These are phyloP conservation scores for Reutealis trisperma DNA, from an alignment of 345 rosid genomes.

Conservation along the genomic window DNA sequence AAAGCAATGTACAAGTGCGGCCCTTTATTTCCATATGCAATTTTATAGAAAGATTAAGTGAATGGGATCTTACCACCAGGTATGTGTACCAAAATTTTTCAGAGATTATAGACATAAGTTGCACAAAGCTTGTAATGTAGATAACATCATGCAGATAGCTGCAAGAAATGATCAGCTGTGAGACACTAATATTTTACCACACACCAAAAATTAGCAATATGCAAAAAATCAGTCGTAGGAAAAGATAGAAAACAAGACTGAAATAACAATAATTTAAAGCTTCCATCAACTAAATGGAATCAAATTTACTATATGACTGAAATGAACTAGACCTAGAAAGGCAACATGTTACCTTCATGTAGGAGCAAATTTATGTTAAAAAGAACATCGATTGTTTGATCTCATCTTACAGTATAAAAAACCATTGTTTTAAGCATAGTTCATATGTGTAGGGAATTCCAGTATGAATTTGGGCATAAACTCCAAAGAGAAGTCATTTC, in stretches of 20 bases:
- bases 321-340: neutral
- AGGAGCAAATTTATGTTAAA: too few species aligned
- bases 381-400: neutral
- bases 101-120: constrained; percentile 72
- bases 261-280: neutral
- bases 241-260: neutral
- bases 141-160: constrained; percentile 80
- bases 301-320: neutral
- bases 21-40: neutral
- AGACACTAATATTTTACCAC: neutral
- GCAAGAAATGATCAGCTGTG: constrained; percentile 25
- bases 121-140: constrained; percentile 88
- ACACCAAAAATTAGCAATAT: neutral
- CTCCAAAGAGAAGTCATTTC: neutral
- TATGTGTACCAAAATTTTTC: constrained; percentile 83
- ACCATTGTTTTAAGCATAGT: too few species aligned
- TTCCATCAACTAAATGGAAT: neutral
- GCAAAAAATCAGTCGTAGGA: neutral
- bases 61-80: constrained; percentile 60
- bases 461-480: neutral
- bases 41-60: neutral
- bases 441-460: neutral
- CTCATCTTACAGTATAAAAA: neutral
- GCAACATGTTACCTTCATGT: too few species aligned
- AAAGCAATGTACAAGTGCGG: neutral